Base-by-base conservation (phyloP, 192 early-diverging fungal species). In the Coemansia umbellata region DNA sequence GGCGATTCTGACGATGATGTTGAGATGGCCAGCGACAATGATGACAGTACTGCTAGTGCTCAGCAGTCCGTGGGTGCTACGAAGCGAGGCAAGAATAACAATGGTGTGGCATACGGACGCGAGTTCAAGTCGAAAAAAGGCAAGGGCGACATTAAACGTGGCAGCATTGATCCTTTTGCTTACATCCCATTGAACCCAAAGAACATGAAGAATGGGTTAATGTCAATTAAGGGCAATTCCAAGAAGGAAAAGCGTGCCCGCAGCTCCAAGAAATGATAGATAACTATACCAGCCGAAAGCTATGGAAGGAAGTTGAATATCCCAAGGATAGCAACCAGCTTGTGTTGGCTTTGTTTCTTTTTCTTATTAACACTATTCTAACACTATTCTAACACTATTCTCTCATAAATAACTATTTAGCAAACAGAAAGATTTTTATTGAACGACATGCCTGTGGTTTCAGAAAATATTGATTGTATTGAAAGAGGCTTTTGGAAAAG, bases 101-200 rank as follows among this genome's bases (percentile, higher is more conserved):
- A 14, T 10, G 66, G 61, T 37, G 35, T 35, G 11, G 41, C 55
- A 3, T 53, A 58, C 23, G 68, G 64, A 2, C 66, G 83, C 58
- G 90, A 96, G 58, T 97, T 86, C 82, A 83, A 82, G 61, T 80
- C 92, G 42, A 84, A 90, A 83, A 84, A 84, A 63, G 94, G 94
- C 9, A 77, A 83, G 40, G 94, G 95, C 55, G 96, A 99, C 82
- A 83, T 99, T 50, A 84, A 83, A 65, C 85, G 86, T 40, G 91
- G 88, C 36, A 85, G 83, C 59, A 78, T 90, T 5, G 94, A 97
- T 76, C 96, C 96, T 26, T 94, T 83, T 61, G 91, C 93, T n/a
- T 99, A 97, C 62, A 84, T 99, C 36, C 95, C 96, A 52, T 78
- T 99, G 40, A 78, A 66, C 8, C 74, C 74, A 22, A 69, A 69